Evolutionary conservation across 306 rosid species (phyloP).

Genomic region (Sphenostylis stenocarpa): DNA sequence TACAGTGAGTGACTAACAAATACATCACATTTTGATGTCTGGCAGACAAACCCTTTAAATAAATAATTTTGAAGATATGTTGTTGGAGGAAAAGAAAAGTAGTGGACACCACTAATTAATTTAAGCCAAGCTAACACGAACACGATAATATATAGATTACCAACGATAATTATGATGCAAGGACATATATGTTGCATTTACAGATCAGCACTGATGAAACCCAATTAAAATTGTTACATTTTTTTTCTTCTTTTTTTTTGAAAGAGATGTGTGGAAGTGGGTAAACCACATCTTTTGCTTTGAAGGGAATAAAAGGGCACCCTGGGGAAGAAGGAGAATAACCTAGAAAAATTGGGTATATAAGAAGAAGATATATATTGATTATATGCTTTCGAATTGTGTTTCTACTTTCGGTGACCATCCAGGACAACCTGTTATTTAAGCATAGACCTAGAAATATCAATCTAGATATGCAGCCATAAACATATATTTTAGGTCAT

Average conservation of each 20-base stretch:
- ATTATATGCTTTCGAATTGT: slow-evolving; percentile 38
- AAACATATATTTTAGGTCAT: neutral
- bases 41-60: slow-evolving; percentile 1
- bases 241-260: slow-evolving; percentile 18
- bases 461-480: neutral
- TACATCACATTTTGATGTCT: neutral
- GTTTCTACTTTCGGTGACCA: slow-evolving; percentile 40
- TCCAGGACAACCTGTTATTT: slow-evolving; percentile 1
- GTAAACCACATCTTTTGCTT: slow-evolving; percentile 34
- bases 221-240: neutral
- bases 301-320: slow-evolving; percentile 28
- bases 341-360: neutral
- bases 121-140: slow-evolving; percentile 11
- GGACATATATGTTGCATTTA: slow-evolving; percentile 10
- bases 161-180: slow-evolving; percentile 3
- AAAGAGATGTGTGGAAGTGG: slow-evolving; percentile 23
- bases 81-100: slow-evolving; percentile 3
- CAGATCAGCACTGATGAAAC: slow-evolving; percentile 31
- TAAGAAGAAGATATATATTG: neutral
- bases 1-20: neutral
- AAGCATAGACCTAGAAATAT: neutral
- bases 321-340: neutral
- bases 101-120: slow-evolving; percentile 19
- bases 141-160: slow-evolving; percentile 23
- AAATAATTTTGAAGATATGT: neutral